Base-by-base conservation (phyloP, 306 rosid species). In the Psophocarpus tetragonolobus region DNA sequence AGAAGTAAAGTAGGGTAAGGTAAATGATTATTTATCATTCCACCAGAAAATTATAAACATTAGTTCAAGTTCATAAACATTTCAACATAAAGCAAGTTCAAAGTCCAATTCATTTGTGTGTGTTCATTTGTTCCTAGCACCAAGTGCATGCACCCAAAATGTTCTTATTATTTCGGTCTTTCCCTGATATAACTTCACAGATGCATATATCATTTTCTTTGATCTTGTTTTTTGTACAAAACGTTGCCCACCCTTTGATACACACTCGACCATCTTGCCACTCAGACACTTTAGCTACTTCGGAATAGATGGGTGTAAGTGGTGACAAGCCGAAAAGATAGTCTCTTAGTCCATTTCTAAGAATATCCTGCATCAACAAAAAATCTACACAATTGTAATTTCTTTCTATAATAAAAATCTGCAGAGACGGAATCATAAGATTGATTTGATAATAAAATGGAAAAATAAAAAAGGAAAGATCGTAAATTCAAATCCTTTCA, bases 201-300 rank as follows among this genome's bases (percentile, higher is more conserved):
- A 80, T 24, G 61, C 79, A 80, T 12, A 0, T 30, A 70, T 80
- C 79, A 35, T 13, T 74, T 14, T 26, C 18, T 29, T 53, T 14
- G 1, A 84, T 80, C 30, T 26, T 51, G 66, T 71, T 48, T 51
- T 4, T 58, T 60, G 20, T 57, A 15, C 74, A 32, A 73, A 83
- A 67, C 0, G 1, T 6, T 20, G 2, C 2, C 86, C 83, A 83
- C 36, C 73, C 77, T 18, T 0, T 20, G 3, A 78, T 20, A 8
- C 12, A 10, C 4, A 66, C 33, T 13, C 83, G 48, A 15, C 83
- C 83, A 45, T 78, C 83, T 44, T 24, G 50, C 80, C 86, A 73
- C 0, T 1, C 36, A 0, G 23, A 1, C 0, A 58, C 12, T 21
- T 79, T 79, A 2, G 35, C 15, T 6, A 8, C 50, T 13, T 35